Conservation (phyloP, 352 stramenopile species). For the Phytopythium sindhum region DNA sequence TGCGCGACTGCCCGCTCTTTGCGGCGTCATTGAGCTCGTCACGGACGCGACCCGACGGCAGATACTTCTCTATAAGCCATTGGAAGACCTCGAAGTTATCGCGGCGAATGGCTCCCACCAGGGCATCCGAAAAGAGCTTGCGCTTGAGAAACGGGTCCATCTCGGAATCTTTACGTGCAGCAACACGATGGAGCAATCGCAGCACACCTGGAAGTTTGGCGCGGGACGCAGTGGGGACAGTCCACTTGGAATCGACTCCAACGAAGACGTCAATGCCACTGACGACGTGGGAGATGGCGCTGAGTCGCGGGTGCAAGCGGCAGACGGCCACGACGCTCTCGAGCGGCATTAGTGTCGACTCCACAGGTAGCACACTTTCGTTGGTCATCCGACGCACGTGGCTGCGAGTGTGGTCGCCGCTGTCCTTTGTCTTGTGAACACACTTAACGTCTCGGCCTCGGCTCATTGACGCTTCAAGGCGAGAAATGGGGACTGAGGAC, state of each 20-base stretch:
- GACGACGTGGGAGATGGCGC: not conserved
- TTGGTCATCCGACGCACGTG: no score
- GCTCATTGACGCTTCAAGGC: no score
- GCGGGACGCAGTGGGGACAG: no score
- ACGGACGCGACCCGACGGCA: not conserved
- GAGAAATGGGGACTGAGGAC: no score
- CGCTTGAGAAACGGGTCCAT: not conserved
- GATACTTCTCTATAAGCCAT: not conserved
- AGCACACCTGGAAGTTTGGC: not conserved
- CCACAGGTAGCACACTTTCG: no score
- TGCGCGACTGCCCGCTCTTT: not conserved
- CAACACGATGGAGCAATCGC: not conserved
- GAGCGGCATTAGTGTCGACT: no score
- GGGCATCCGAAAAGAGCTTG: not conserved
- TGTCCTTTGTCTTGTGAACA: no score
- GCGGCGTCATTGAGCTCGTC: not conserved
- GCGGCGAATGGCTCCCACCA: not conserved
- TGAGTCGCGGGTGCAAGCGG: not conserved
- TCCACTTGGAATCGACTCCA: no score
- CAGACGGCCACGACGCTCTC: not conserved
- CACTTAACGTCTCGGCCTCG: no score
- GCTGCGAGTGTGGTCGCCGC: no score
- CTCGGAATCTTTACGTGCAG: not conserved
- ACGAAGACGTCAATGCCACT: no score
- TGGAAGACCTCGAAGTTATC: not conserved